Evolutionary conservation across 1,139 yeast species (phyloP), one percentile per base, ranked within the genome.

Genomic region (Suhomyces maxii): DNA sequence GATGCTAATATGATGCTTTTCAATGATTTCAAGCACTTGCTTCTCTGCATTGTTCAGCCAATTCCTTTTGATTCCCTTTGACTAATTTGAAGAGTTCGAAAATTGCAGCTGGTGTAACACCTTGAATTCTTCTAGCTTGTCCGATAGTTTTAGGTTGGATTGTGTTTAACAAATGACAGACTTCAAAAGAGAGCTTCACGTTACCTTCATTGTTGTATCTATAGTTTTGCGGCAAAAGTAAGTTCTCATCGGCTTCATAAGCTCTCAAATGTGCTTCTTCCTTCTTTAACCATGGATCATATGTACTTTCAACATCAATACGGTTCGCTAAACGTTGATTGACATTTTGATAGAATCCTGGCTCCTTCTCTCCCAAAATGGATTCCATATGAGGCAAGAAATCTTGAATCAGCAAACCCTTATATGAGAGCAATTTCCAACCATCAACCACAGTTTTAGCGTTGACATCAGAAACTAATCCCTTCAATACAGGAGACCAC

Each of bases 41-140:
- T 28, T 28, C 34, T 6, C 18, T 7, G 14, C 51, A 42, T 44
- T 48, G 56, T 8, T 25, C 25, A 7, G 57, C 57, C 9, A 56
- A 44, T n/a, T 53, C 54, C 10, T 49, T 48, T 50, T 68, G 75
- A 25, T 56, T 60, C 8, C 66, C 64, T 46, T 61, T 67, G 4
- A 73, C 77, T 45, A 76, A 59, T 49, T 71, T 73, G 53, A 81
- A 85, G 36, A 86, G 71, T 55, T 85, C 90, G 56, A 85, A 85
- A 3, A 85, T 70, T 0, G 91, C 86, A 2, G 90, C 89, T 0
- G 98, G 97, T 0, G 98, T 93, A 1, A 93, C 84, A 0, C 99
- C 98, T 59, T 93, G 96, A 13, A 91, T 86, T 55, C 98, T 76
- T 59, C 96, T 77, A 0, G 98, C 98, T 62, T 93, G 98, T 0